phyloP scores from a whole-genome alignment of 345 rosid genomes.

The Citrus sinensis region DNA sequence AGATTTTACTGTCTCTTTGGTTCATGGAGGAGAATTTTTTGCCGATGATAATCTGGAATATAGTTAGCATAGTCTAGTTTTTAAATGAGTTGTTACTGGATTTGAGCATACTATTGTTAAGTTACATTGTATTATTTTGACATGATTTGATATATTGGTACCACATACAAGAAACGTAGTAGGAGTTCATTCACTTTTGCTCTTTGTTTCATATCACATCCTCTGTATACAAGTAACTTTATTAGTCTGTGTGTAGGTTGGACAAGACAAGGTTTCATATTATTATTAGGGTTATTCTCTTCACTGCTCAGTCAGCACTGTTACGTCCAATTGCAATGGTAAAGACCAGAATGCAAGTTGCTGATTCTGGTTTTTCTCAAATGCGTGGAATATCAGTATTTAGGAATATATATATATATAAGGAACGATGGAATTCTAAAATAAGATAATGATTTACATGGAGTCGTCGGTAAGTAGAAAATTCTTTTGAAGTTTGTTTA shows the following conservation, averaged over 20 bases:
- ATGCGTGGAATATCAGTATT: constrained; percentile 34
- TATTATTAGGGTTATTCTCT: constrained; percentile 48
- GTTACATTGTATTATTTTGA: not conserved
- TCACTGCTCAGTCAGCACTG: constrained; percentile 50
- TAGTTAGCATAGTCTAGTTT: not conserved
- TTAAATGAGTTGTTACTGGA: not conserved
- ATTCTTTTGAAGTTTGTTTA: too few species aligned
- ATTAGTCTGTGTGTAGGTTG: constrained; percentile 27
- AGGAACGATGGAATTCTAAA: constrained; percentile 37
- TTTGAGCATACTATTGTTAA: not conserved
- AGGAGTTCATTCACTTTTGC: not conserved
- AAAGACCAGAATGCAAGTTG: constrained; percentile 65
- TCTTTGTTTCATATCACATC: not conserved
- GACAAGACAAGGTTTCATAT: constrained; percentile 61
- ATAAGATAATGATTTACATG: too few species aligned
- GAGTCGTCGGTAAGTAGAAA: too few species aligned
- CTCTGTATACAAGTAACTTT: not conserved
- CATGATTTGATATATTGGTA: not conserved
- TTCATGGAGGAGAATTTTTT: not conserved
- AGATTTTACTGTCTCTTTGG: not conserved
- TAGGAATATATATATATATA: constrained; percentile 20
- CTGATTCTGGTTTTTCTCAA: constrained; percentile 40
- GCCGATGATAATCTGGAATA: not conserved
- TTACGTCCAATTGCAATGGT: constrained; percentile 62
- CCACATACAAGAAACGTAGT: not conserved